Percentiles rank a stretch among this genome's conserved stretches.
Evolutionary conservation across 1,284 basidiomycete species (phyloP).

Genomic region (Paramarasmius palmivorus): DNA sequence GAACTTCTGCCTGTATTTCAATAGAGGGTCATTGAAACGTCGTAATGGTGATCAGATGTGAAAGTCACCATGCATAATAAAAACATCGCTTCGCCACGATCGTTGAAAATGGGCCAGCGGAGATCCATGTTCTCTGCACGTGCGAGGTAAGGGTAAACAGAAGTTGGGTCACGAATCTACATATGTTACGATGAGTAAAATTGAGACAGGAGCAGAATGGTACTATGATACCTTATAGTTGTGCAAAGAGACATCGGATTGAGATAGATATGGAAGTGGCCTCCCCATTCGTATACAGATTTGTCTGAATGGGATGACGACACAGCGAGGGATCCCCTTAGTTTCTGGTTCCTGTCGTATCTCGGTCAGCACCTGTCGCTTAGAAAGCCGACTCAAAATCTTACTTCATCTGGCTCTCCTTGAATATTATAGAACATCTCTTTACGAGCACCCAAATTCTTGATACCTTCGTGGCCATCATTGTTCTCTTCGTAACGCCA

Average conservation of each 20-base stretch:
- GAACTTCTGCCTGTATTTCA: conserved; percentile 14
- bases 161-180: conserved; percentile 16
- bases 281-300: conserved; percentile 12
- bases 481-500: conserved; percentile 15
- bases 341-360: conserved; percentile 14
- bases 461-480: conserved; percentile 15
- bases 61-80: conserved; percentile 14
- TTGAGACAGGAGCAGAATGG: background rate
- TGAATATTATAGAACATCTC: conserved; percentile 9
- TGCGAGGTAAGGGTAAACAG: conserved; percentile 10
- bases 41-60: no score
- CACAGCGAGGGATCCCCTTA: conserved; percentile 10
- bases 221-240: conserved; percentile 12
- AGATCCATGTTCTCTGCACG: conserved; percentile 15
- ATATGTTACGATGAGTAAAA: background rate
- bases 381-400: background rate
- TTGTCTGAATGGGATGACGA: conserved; percentile 13
- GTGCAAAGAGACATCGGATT: conserved; percentile 14
- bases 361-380: background rate
- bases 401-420: conserved; percentile 11
- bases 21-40: no score
- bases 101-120: conserved; percentile 15
- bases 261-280: conserved; percentile 14
- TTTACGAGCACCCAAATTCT: background rate
- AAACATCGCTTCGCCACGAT: conserved; percentile 14